These are phyloP conservation scores for Spizellomyces sp. DNA, from an alignment of 192 early-diverging fungal genomes.

Conservation along the genomic window DNA sequence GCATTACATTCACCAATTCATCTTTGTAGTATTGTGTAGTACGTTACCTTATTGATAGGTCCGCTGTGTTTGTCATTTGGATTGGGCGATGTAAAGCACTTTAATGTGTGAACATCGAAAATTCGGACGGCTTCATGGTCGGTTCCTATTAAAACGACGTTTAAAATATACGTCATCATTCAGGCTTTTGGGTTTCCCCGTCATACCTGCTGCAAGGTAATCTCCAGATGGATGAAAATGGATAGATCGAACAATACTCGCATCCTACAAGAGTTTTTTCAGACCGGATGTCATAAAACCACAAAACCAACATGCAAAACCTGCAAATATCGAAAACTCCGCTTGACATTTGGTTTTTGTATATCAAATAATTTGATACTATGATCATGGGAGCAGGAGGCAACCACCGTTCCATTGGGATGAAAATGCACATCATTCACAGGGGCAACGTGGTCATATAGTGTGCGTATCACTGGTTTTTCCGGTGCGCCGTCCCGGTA, in stretches of 20 bases:
- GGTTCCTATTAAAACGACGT: too few species aligned
- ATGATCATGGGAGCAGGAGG: slow-evolving; percentile 81
- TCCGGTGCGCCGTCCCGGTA: slow-evolving; percentile 67
- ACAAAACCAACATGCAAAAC: slow-evolving; percentile 24
- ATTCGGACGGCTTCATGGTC: slow-evolving; percentile 80
- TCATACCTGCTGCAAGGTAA: slow-evolving; percentile 72
- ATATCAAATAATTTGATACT: slow-evolving; percentile 91
- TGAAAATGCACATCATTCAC: slow-evolving; percentile 89
- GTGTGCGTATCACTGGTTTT: slow-evolving; percentile 85
- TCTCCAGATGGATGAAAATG: slow-evolving; percentile 94
- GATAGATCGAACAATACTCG: slow-evolving; percentile 75
- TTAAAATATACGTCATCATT: too few species aligned
- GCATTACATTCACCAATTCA: slow-evolving; percentile 27
- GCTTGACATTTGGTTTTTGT: slow-evolving; percentile 75
- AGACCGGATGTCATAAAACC: neutral
- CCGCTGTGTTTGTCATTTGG: slow-evolving; percentile 48
- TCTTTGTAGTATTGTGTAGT: neutral
- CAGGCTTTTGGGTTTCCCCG: too few species aligned
- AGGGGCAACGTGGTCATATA: slow-evolving; percentile 81
- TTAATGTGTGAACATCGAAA: slow-evolving; percentile 82
- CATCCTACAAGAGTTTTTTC: slow-evolving; percentile 52
- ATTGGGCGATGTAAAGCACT: slow-evolving; percentile 72
- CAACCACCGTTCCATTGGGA: slow-evolving; percentile 89
- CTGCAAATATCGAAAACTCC: slow-evolving; percentile 81
- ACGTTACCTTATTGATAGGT: slow-evolving; percentile 55